Percentiles rank a stretch among this genome's conserved stretches.
Evolutionary conservation across 2,329 filamentous ascomycete genomes (phyloP).

Genomic region (Penicillium sp.): DNA sequence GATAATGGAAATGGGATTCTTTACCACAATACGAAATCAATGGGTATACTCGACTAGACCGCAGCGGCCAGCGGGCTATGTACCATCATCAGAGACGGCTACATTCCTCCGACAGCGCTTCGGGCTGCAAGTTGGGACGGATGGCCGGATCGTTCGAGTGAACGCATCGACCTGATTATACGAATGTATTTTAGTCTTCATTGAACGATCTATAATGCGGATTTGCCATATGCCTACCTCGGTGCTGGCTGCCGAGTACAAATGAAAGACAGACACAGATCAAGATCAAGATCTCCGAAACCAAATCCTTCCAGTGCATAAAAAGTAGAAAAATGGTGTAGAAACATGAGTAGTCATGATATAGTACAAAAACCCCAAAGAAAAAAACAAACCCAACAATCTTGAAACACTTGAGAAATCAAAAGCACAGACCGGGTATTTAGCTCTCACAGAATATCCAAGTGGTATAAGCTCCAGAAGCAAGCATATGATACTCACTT

Average conservation of each 20-base stretch:
- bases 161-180: slow-evolving; percentile 16
- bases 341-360: not conserved
- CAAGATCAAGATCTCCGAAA: not conserved
- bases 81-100: slow-evolving; percentile 36
- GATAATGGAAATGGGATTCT: slow-evolving; percentile 39
- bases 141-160: slow-evolving; percentile 36
- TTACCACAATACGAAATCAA: slow-evolving; percentile 39
- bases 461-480: not conserved
- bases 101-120: slow-evolving; percentile 40
- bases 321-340: not conserved
- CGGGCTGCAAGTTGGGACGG: slow-evolving; percentile 37
- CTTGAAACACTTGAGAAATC: not conserved
- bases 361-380: not conserved
- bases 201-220: not conserved
- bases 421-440: not conserved
- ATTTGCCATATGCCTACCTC: not conserved
- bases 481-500: not conserved
- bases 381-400: not conserved
- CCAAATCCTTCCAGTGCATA: not conserved
- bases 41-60: slow-evolving; percentile 34
- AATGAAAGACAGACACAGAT: not conserved
- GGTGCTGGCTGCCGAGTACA: slow-evolving; percentile 9
- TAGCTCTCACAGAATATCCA: not conserved
- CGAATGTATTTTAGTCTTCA: slow-evolving; percentile 11
- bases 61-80: slow-evolving; percentile 24